Conservation (phyloP, 305 asterid species). For the Solanum hybrid region DNA sequence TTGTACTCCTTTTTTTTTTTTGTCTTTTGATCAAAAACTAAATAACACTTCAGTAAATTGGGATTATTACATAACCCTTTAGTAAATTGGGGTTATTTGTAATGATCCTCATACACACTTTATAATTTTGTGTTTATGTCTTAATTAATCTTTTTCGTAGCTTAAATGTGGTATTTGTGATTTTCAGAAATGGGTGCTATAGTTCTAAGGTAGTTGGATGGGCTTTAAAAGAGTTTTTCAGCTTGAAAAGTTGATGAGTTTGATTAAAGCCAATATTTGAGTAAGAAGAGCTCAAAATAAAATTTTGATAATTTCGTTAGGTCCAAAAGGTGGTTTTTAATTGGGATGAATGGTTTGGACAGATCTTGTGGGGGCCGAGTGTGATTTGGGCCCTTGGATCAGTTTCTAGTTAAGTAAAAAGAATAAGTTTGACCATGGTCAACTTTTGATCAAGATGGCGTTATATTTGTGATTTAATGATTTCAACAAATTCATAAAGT, state of each 20-base stretch:
- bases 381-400: too few species aligned
- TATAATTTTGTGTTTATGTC: background rate
- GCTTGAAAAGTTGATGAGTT: background rate
- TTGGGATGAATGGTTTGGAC: background rate
- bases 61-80: too few species aligned
- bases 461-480: too few species aligned
- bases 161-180: background rate
- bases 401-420: too few species aligned
- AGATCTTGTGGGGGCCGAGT: too few species aligned
- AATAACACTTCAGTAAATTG: too few species aligned
- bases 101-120: background rate
- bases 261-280: background rate
- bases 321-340: background rate
- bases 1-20: too few species aligned
- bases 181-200: background rate
- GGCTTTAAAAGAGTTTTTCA: background rate
- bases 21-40: too few species aligned
- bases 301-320: too few species aligned
- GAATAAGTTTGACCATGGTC: too few species aligned
- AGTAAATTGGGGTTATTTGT: background rate
- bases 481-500: too few species aligned
- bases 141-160: background rate
- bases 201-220: background rate
- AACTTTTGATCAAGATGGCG: too few species aligned
- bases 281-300: background rate